These are phyloP conservation scores for Protomyces arabidopsidicola DNA, from an alignment of 1,139 yeast species.

Conservation along the genomic window DNA sequence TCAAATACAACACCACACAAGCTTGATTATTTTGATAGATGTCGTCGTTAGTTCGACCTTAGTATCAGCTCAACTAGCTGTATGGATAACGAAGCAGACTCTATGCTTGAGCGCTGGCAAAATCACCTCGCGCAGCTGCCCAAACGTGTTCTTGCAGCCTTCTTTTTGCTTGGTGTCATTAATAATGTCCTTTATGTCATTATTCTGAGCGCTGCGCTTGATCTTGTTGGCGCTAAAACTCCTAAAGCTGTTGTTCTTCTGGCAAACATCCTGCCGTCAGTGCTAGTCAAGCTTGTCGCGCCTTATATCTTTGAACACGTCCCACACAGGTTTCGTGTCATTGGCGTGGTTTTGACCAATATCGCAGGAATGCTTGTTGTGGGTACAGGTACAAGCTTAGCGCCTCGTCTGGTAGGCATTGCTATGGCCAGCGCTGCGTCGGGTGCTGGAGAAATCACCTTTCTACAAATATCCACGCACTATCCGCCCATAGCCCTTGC, in stretches of 20 bases:
- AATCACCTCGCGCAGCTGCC: constrained; percentile 1
- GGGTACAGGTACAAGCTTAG: constrained; percentile 45
- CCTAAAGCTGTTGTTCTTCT: constrained; percentile 83
- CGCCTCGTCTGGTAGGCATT: constrained; percentile 60
- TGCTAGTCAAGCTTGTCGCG: constrained; percentile 61
- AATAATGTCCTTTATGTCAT: constrained; percentile 90
- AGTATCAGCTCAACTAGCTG: no score
- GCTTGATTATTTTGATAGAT: no score
- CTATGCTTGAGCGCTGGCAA: background rate
- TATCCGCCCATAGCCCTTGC: constrained; percentile 59
- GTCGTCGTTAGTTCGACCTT: no score
- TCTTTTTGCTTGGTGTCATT: constrained; percentile 78
- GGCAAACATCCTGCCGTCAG: constrained; percentile 84
- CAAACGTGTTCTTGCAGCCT: constrained; percentile 44
- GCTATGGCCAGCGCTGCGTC: constrained; percentile 75
- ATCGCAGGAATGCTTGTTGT: constrained; percentile 71
- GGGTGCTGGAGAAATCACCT: constrained; percentile 87
- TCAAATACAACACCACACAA: no score
- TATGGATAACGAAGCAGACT: background rate
- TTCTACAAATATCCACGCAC: constrained; percentile 72
- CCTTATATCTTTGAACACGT: constrained; percentile 44
- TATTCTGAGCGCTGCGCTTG: constrained; percentile 49
- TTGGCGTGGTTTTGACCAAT: constrained; percentile 55
- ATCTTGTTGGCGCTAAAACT: constrained; percentile 72
- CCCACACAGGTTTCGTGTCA: constrained; percentile 46